A percentile compares a stretch with the other conserved stretches of the same genome.
phyloP scores from a whole-genome alignment of 1,139 yeast genomes.

The Candida pseudoviswanathii region DNA sequence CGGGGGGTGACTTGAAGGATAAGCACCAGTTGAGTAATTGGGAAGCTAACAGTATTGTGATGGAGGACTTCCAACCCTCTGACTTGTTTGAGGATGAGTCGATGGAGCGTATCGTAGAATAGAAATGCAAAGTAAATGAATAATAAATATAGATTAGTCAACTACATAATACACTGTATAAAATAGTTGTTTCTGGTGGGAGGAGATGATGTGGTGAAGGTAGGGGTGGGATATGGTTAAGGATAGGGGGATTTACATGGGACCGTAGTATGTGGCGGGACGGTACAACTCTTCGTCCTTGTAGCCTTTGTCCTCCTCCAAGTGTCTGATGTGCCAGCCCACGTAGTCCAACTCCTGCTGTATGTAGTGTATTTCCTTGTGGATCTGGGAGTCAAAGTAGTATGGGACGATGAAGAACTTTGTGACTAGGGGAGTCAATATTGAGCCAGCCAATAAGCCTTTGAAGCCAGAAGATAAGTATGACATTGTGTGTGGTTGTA shows the following conservation, averaged over 20 bases:
- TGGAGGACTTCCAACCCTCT: constrained; percentile 19
- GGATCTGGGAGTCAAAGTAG: constrained; percentile 23
- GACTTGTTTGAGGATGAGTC: constrained; percentile 3
- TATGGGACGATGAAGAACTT: constrained; percentile 29
- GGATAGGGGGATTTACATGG: not conserved
- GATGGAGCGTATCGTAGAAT: not conserved
- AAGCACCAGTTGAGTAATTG: constrained; percentile 37
- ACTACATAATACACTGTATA: not conserved
- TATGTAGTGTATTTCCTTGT: constrained; percentile 35
- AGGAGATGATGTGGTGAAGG: too few species aligned
- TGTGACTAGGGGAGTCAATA: constrained; percentile 34
- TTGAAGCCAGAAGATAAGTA: constrained; percentile 16
- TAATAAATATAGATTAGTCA: not conserved
- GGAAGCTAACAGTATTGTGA: constrained; percentile 34
- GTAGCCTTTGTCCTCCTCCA: constrained; percentile 35
- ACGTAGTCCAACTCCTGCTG: constrained; percentile 37
- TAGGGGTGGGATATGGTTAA: not conserved
- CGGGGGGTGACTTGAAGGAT: constrained; percentile 52
- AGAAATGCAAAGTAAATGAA: not conserved
- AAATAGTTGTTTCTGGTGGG: too few species aligned
- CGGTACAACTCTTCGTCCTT: constrained; percentile 32
- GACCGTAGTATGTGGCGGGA: constrained; percentile 29
- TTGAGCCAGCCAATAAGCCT: constrained; percentile 33
- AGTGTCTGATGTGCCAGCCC: constrained; percentile 41
- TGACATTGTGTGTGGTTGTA: constrained; percentile 12